These are phyloP conservation scores for Hordeum marinum DNA, from an alignment of 176 grass and related monocot genomes.

Conservation along the genomic window DNA sequence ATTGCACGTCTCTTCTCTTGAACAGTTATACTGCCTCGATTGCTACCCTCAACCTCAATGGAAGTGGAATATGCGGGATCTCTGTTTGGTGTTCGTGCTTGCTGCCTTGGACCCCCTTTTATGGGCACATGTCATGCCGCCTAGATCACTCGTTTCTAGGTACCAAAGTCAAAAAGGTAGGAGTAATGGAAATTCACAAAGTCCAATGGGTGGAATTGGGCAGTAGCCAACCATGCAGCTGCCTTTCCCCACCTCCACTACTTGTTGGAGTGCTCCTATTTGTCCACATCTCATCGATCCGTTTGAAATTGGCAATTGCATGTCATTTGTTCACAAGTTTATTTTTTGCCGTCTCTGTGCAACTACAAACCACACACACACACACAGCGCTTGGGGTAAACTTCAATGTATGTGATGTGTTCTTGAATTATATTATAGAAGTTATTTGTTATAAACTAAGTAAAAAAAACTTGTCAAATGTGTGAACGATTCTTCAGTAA, in stretches of 20 bases:
- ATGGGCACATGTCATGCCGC: conserved; percentile 24
- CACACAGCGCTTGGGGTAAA: not conserved
- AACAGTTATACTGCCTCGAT: not conserved
- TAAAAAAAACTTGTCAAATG: not conserved
- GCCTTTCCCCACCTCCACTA: conserved; percentile 39
- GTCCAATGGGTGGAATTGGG: conserved; percentile 37
- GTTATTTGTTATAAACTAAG: too few relatives aligned
- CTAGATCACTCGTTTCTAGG: conserved; percentile 42
- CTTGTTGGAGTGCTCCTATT: conserved; percentile 28
- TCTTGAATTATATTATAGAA: too few relatives aligned
- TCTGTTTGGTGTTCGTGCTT: conserved; percentile 1
- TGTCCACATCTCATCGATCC: conserved; percentile 22
- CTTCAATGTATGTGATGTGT: not conserved
- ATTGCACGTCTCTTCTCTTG: conserved; percentile 11
- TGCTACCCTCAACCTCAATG: not conserved
- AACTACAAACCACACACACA: not conserved
- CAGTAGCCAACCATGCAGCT: conserved; percentile 21
- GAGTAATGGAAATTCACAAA: conserved; percentile 20
- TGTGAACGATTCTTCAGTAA: not conserved
- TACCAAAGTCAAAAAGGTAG: conserved; percentile 44
- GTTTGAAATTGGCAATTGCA: conserved; percentile 5
- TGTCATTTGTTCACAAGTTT: not conserved
- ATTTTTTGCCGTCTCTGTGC: not conserved
- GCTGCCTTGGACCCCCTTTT: conserved; percentile 24
- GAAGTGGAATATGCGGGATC: not conserved